Evolutionary conservation across 495 filamentous ascomycete species (phyloP), one percentile per base, ranked within the genome.

Genomic region (Daldinia childiae): DNA sequence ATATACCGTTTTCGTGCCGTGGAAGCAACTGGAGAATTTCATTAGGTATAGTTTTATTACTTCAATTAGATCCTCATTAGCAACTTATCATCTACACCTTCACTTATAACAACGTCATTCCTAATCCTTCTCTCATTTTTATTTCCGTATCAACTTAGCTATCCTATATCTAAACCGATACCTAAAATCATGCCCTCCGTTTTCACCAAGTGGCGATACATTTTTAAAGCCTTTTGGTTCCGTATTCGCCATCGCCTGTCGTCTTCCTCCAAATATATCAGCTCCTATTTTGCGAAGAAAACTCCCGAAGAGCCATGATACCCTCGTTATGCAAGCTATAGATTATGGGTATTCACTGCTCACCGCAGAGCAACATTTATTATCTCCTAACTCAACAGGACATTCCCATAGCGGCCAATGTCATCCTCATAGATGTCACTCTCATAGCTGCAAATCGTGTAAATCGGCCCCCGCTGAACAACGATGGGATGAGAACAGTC

Each of bases 401-500:
- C 58, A 74, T 45, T 41, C 62, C 36, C n/a, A 60, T 19, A 30
- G n/a, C 30, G 39, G 63, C 8, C 62, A 45, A 34, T 29, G 50
- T 15, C 38, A 51, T 68, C 17, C 56, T 63, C 51, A 71, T 72
- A 74, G 68, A 68, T 74, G 30, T 52, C 56, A 62, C 62, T 58
- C 66, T 43, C 51, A 68, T 12, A 62, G 74, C 43, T 74, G 69
- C 21, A 65, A 71, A 62, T 71, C 74, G 2, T 74, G 69, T 17
- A 65, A 71, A 62, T 71, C 74, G 2, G 68, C 68, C 19, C 72
- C 73, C 26, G 56, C 61, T 36, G 71, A 73, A 45, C 67, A 76
- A 51, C 69, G 66, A 39, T 60, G 60, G 48, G 69, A 78, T 41
- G 71, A 74, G 54, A 76, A 76, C 57, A 74, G 65, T 48, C 73